A percentile compares a stretch with the other conserved stretches of the same genome.
These are phyloP conservation scores for Cryptococcus hybrid DNA, from an alignment of 1,284 basidiomycete species.

Conservation along the genomic window DNA sequence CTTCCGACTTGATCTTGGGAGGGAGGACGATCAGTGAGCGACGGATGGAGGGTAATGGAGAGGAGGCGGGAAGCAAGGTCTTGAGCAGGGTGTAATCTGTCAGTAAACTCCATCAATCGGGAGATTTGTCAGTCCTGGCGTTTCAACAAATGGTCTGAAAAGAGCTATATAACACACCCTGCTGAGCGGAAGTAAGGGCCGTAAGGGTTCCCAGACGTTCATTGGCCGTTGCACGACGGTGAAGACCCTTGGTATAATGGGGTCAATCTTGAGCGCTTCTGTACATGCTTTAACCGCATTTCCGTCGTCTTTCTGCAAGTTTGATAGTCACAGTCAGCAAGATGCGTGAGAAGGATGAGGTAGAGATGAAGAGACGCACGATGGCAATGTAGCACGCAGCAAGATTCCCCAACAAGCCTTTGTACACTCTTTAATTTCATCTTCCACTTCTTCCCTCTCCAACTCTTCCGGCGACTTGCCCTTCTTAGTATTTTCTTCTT, in stretches of 20 bases:
- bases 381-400: slow-evolving; percentile 37
- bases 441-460: slow-evolving; percentile 18
- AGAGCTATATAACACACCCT: slow-evolving; percentile 58
- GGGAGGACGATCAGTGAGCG: slow-evolving; percentile 60
- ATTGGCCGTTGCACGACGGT: slow-evolving; percentile 80
- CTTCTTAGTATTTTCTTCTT: neutral
- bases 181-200: slow-evolving; percentile 73
- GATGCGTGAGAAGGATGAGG: neutral
- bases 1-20: slow-evolving; percentile 63
- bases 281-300: slow-evolving; percentile 50
- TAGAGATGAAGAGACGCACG: slow-evolving; percentile 12
- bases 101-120: too few relatives aligned
- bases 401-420: slow-evolving; percentile 44
- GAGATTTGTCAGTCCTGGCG: too few relatives aligned
- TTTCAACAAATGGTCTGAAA: too few relatives aligned
- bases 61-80: slow-evolving; percentile 60
- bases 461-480: slow-evolving; percentile 13
- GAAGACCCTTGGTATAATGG: slow-evolving; percentile 79
- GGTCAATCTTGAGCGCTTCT: slow-evolving; percentile 14
- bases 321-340: neutral
- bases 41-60: slow-evolving; percentile 58
- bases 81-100: slow-evolving; percentile 75
- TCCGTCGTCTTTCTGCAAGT: slow-evolving; percentile 52
- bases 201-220: slow-evolving; percentile 78
- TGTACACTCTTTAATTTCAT: slow-evolving; percentile 28